These are phyloP conservation scores for Takakia lepidozioides DNA, from an alignment of 225 moss, liverwort and hornwort species.

Conservation along the genomic window DNA sequence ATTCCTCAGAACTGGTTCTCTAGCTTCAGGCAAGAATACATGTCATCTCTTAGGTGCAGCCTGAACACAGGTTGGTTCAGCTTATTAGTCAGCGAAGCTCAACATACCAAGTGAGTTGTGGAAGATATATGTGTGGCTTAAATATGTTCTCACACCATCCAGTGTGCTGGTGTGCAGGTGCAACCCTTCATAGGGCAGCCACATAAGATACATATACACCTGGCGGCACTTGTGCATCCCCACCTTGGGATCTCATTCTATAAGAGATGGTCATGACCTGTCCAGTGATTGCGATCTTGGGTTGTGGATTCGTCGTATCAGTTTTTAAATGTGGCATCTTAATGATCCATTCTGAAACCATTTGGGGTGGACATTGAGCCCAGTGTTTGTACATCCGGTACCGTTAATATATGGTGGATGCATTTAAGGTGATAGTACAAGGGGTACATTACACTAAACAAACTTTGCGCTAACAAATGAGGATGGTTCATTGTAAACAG, in stretches of 20 bases:
- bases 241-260: too few species aligned
- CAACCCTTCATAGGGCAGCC: conserved; percentile 79
- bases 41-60: too few species aligned
- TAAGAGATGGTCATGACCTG: background rate
- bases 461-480: background rate
- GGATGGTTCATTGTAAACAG: conserved; percentile 9
- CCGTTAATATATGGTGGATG: too few species aligned
- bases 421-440: too few species aligned
- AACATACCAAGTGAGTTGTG: too few species aligned
- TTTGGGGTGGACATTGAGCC: background rate
- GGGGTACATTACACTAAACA: too few species aligned
- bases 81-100: background rate
- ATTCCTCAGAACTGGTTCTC: too few species aligned
- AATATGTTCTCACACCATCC: background rate
- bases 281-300: background rate
- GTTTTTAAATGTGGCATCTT: too few species aligned
- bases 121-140: background rate
- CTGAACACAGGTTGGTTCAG: background rate
- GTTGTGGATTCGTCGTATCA: background rate
- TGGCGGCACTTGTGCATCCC: conserved; percentile 78
- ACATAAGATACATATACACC: conserved; percentile 94
- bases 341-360: background rate
- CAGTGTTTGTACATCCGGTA: too few species aligned
- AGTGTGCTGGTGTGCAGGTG: conserved; percentile 67
- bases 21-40: too few species aligned